Base-by-base conservation (phyloP, 2,329 filamentous ascomycete species). In the Penicillium sp. region DNA sequence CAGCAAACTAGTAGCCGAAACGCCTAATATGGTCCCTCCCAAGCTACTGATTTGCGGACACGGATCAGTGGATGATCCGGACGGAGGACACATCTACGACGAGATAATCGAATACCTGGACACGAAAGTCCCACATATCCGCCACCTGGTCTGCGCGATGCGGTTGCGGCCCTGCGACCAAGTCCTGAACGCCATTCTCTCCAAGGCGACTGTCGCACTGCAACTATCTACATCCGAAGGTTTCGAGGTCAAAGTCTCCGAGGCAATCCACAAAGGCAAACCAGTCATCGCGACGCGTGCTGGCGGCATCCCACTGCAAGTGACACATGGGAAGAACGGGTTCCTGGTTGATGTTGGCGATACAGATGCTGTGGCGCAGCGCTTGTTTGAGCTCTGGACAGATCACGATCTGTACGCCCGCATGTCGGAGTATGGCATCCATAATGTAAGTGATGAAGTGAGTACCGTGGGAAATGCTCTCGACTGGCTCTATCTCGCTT, bases 231-330 rank as follows among this genome's bases (percentile, higher is more conserved):
- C 87, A 0, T 84, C 89, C 35, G 90, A 94, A 69, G 89, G 90
- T 0, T 94, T 94, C 65, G 90, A 94, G 73, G 87, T 94, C 65
- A 94, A 94, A 74, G 89, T 94, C 5, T 91, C 88, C 0, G 90
- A 94, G 73, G 89, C 89, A 1, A 79, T 93, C 22, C 89, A 92
- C 68, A 90, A 91, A 43, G 89, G 89, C 14, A 84, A 88, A 2
- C 90, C 90, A 1, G 82, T 92, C 65, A 90, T 94, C 60, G 89
- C 87, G 3, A 90, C 88, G 1, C 79, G 80, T 20, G 86, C 87
- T 1, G 90, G 90, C n/a, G 90, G 90, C 11, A 92, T 94, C 51
- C 89, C 89, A 1, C 78, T 93, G 5, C 90, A 94, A 70, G 82
- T 94, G 55, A 81, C 89, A 70, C 78, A 92, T 64, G 79, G 80